Evolutionary conservation across 352 stramenopile species (phyloP).

Genomic region (Phytopythium cucurbitacearum): DNA sequence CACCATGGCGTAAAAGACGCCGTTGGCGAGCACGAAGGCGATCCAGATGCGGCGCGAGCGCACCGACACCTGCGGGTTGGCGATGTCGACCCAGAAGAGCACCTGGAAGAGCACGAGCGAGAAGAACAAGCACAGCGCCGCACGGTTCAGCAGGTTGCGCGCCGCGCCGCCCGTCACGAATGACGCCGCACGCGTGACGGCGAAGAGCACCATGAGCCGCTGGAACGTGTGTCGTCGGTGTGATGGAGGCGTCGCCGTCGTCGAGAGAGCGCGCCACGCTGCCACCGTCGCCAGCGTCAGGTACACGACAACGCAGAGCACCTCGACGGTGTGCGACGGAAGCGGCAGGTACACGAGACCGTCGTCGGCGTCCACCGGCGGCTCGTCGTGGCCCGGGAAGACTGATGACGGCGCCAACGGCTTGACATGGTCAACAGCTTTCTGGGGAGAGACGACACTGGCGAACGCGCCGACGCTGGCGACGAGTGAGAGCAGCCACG

Average conservation of each 20-base stretch:
- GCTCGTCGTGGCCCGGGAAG: neutral
- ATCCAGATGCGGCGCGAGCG: conserved; percentile 77
- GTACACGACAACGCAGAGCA: conserved; percentile 62
- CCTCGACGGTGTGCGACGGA: conserved; percentile 35
- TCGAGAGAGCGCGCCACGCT: conserved; percentile 36
- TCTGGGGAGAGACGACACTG: too few species aligned
- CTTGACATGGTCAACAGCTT: too few species aligned
- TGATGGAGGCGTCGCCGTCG: conserved; percentile 18
- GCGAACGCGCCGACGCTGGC: too few species aligned
- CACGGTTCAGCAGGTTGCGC: conserved; percentile 63
- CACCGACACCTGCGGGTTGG: conserved; percentile 70
- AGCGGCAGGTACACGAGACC: conserved; percentile 59
- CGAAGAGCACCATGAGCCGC: conserved; percentile 61
- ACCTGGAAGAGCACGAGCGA: conserved; percentile 84
- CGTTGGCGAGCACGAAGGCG: conserved; percentile 64
- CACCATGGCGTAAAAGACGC: conserved; percentile 68
- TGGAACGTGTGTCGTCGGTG: conserved; percentile 64
- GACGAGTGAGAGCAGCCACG: too few species aligned
- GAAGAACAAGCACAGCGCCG: conserved; percentile 80
- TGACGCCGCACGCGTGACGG: conserved; percentile 47
- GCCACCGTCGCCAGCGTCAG: conserved; percentile 48
- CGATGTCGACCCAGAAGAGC: conserved; percentile 85
- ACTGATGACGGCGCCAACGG: neutral
- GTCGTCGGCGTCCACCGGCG: conserved; percentile 12
- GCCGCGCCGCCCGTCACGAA: conserved; percentile 30